phyloP scores from a whole-genome alignment of 2,329 filamentous ascomycete species.

The Paracamarosporium sp. region DNA sequence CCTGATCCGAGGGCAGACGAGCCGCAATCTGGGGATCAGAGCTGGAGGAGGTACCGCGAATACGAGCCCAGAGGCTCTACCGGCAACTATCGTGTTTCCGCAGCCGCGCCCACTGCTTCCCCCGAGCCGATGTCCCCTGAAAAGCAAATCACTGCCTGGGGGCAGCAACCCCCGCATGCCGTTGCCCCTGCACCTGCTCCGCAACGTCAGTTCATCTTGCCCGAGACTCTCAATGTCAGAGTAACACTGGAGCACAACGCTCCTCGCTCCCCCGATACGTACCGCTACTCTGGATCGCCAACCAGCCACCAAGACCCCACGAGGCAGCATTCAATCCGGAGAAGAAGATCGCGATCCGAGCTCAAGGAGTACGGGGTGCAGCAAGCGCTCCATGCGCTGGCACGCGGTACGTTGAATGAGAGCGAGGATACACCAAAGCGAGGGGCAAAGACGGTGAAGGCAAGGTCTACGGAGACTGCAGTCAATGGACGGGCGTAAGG shows the following conservation, averaged over 20 bases:
- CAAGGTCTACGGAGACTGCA: background rate
- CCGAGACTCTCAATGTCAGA: slow-evolving; percentile 35
- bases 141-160: slow-evolving; percentile 5
- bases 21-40: background rate
- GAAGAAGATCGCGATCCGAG: slow-evolving; percentile 30
- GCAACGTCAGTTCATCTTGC: slow-evolving; percentile 24
- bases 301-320: slow-evolving; percentile 17
- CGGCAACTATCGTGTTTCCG: slow-evolving; percentile 3
- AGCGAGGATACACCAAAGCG: background rate
- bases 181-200: slow-evolving; percentile 7
- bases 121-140: slow-evolving; percentile 13
- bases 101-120: slow-evolving; percentile 8
- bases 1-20: slow-evolving; percentile 8
- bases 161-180: slow-evolving; percentile 1
- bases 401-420: slow-evolving; percentile 19
- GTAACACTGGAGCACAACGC: slow-evolving; percentile 34
- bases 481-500: slow-evolving; percentile 1
- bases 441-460: background rate
- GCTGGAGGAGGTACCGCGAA: background rate
- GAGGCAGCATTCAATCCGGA: slow-evolving; percentile 29
- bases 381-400: slow-evolving; percentile 29
- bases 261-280: slow-evolving; percentile 18
- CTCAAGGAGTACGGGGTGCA: slow-evolving; percentile 32
- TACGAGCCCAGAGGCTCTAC: slow-evolving; percentile 5
- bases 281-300: slow-evolving; percentile 30